Evolutionary conservation across 1,284 basidiomycete genomes (phyloP).

Genomic region (Austropuccinia psidii): DNA sequence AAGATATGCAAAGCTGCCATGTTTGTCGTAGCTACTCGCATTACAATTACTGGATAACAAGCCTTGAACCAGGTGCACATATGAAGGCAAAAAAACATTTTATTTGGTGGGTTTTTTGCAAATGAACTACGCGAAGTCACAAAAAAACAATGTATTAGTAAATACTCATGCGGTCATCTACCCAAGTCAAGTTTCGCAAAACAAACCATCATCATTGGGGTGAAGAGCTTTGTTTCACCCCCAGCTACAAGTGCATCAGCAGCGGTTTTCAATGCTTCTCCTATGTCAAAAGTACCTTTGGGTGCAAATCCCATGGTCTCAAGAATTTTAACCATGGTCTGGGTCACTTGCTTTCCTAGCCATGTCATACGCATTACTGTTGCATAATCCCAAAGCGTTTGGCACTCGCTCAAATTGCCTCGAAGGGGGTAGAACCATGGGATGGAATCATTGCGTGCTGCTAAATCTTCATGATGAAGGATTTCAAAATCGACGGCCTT

Average conservation of each 20-base stretch:
- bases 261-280: slow-evolving; percentile 79
- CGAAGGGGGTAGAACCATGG: slow-evolving; percentile 97
- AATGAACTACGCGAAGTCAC: slow-evolving; percentile 3
- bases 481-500: slow-evolving; percentile 80
- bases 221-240: slow-evolving; percentile 54
- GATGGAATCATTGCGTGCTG: slow-evolving; percentile 58
- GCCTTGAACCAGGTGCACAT: too few species aligned
- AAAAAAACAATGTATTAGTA: background rate
- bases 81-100: too few species aligned
- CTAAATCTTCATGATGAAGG: slow-evolving; percentile 86
- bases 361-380: slow-evolving; percentile 63
- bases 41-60: too few species aligned
- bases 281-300: slow-evolving; percentile 86
- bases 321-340: slow-evolving; percentile 67
- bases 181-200: background rate
- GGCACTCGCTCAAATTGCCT: slow-evolving; percentile 82
- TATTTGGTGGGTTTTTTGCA: slow-evolving; percentile 25
- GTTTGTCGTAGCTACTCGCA: too few species aligned
- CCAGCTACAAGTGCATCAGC: slow-evolving; percentile 73
- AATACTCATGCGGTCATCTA: background rate
- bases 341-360: slow-evolving; percentile 76
- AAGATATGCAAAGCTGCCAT: too few species aligned
- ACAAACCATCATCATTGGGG: slow-evolving; percentile 36
- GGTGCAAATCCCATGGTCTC: slow-evolving; percentile 75
- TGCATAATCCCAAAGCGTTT: slow-evolving; percentile 77